Conservation (phyloP, 2,329 filamentous ascomycete species). For the Chaetomiaceae sp. region DNA sequence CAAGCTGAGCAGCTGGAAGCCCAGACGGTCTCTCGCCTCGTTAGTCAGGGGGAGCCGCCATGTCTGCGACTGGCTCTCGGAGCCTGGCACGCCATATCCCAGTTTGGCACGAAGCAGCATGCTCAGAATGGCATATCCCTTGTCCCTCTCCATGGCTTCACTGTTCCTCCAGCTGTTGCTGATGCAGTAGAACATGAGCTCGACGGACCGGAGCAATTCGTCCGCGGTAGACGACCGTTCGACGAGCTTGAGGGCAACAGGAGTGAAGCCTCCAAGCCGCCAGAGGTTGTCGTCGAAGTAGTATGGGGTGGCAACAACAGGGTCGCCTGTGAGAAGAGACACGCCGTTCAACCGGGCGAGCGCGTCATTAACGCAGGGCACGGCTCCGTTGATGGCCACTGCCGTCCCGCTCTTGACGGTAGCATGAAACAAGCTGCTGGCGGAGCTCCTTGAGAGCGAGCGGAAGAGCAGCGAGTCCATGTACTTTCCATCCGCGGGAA, state of each 20-base stretch:
- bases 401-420: constrained; percentile 70
- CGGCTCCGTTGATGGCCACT: constrained; percentile 81
- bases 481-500: constrained; percentile 75
- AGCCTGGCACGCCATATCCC: constrained; percentile 45
- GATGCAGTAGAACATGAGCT: constrained; percentile 81
- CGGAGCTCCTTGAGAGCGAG: constrained; percentile 68
- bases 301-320: constrained; percentile 75
- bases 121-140: constrained; percentile 84
- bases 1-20: constrained; percentile 65
- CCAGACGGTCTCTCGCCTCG: constrained; percentile 52
- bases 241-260: constrained; percentile 77
- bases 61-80: constrained; percentile 30
- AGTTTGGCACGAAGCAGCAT: constrained; percentile 81
- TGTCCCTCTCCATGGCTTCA: constrained; percentile 94
- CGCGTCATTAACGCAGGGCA: constrained; percentile 84
- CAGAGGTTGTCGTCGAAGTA: constrained; percentile 88
- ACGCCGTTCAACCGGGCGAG: constrained; percentile 77
- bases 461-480: constrained; percentile 73
- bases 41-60: constrained; percentile 44
- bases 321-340: constrained; percentile 75
- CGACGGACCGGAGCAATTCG: constrained; percentile 69
- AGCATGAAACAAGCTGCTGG: constrained; percentile 62
- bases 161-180: constrained; percentile 95
- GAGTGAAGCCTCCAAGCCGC: constrained; percentile 87
- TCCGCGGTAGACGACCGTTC: constrained; percentile 69